Evolutionary conservation across 768 basidiomycete genomes (phyloP).

Genomic region (Boletus insuetus): DNA sequence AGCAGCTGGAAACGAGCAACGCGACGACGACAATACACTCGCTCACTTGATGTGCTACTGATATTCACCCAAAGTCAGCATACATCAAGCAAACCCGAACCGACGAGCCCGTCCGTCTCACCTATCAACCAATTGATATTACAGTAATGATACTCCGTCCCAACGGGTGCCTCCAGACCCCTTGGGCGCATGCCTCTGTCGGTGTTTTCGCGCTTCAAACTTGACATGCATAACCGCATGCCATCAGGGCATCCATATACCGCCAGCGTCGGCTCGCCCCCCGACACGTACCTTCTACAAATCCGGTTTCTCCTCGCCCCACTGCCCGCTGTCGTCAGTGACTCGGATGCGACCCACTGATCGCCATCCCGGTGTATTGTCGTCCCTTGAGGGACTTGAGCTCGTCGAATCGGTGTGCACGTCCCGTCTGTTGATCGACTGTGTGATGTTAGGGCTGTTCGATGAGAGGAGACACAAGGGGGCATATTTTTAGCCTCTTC

Average conservation of each 20-base stretch:
- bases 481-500: neutral
- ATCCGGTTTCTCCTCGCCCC: slow-evolving; percentile 11
- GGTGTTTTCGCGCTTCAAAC: slow-evolving; percentile 1
- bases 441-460: neutral
- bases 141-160: slow-evolving; percentile 2
- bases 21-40: no score
- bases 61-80: neutral
- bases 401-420: neutral
- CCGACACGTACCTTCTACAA: slow-evolving; percentile 1
- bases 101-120: neutral
- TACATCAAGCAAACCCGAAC: neutral
- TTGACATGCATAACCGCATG: neutral
- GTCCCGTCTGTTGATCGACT: neutral
- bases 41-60: neutral
- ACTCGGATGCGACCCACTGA: neutral
- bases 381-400: neutral
- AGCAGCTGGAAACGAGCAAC: no score
- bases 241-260: neutral
- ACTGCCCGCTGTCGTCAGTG: slow-evolving; percentile 3
- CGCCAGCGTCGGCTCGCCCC: neutral
- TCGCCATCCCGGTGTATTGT: neutral
- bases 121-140: slow-evolving; percentile 1
- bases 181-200: neutral
- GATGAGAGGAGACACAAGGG: neutral
- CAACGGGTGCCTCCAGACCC: neutral